Evolutionary conservation across 139 green algal species (phyloP).

Genomic region (Tetraselmis chui): DNA sequence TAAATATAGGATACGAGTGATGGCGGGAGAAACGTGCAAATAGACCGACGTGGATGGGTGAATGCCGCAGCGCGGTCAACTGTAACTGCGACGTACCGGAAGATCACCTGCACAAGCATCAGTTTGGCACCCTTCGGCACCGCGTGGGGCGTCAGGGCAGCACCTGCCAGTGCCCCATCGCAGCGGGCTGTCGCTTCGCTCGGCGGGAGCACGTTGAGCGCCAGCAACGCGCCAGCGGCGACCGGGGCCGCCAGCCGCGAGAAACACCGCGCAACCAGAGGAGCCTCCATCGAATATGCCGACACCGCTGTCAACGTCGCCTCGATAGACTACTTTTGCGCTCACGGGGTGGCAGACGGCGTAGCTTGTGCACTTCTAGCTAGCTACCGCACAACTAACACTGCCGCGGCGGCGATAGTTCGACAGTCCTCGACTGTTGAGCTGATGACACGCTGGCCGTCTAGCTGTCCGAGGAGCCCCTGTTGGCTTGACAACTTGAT

Average conservation of each 20-base stretch:
- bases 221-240: neutral
- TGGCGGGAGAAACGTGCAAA: neutral
- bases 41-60: neutral
- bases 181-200: neutral
- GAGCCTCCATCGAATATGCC: too few relatives aligned
- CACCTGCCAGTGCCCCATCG: neutral
- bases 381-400: too few relatives aligned
- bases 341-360: too few relatives aligned
- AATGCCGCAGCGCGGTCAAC: neutral
- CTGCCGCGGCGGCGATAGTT: too few relatives aligned
- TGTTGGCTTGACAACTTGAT: too few relatives aligned
- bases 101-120: conserved; percentile 59
- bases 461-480: too few relatives aligned
- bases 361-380: too few relatives aligned
- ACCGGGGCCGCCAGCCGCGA: neutral
- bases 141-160: neutral
- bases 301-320: too few relatives aligned
- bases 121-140: conserved; percentile 23
- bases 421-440: too few relatives aligned
- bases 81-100: conserved; percentile 38
- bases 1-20: neutral
- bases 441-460: too few relatives aligned
- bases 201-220: neutral
- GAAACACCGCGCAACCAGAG: neutral
- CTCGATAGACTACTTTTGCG: too few relatives aligned